phyloP scores from a whole-genome alignment of 192 early-diverging fungal species.

The Mortierella claussenii region DNA sequence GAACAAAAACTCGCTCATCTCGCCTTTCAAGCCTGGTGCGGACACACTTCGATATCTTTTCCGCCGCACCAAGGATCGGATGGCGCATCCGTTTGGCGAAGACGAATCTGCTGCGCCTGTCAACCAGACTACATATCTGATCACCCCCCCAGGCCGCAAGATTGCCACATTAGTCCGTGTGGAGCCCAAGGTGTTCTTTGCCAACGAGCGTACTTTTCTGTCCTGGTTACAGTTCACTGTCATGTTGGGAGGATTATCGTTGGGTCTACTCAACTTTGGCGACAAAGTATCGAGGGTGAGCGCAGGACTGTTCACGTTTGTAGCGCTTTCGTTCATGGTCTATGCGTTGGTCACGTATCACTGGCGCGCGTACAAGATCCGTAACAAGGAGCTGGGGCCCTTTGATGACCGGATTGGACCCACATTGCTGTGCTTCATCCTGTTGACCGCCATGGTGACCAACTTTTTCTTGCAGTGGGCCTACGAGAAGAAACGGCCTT shows the following conservation, averaged over 20 bases:
- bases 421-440: not conserved
- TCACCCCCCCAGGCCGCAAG: slow-evolving; percentile 57
- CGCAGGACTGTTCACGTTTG: slow-evolving; percentile 72
- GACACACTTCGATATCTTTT: slow-evolving; percentile 51
- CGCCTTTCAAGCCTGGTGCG: slow-evolving; percentile 50
- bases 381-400: slow-evolving; percentile 78
- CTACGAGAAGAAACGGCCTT: slow-evolving; percentile 47
- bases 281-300: slow-evolving; percentile 77
- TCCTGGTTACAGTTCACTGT: slow-evolving; percentile 88
- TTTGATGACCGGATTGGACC: slow-evolving; percentile 25
- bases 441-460: not conserved
- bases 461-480: slow-evolving; percentile 49
- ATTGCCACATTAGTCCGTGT: slow-evolving; percentile 73
- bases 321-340: slow-evolving; percentile 82
- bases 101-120: slow-evolving; percentile 3
- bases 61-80: slow-evolving; percentile 32
- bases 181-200: slow-evolving; percentile 93
- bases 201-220: slow-evolving; percentile 93
- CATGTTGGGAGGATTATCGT: slow-evolving; percentile 73
- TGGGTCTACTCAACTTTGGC: slow-evolving; percentile 85
- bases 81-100: slow-evolving; percentile 29
- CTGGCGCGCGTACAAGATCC: slow-evolving; percentile 83
- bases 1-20: slow-evolving; percentile 42
- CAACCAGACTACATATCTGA: slow-evolving; percentile 38
- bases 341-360: slow-evolving; percentile 83